Base-by-base conservation (phyloP, 352 stramenopile species). In the Saprolegnia parasitica region DNA sequence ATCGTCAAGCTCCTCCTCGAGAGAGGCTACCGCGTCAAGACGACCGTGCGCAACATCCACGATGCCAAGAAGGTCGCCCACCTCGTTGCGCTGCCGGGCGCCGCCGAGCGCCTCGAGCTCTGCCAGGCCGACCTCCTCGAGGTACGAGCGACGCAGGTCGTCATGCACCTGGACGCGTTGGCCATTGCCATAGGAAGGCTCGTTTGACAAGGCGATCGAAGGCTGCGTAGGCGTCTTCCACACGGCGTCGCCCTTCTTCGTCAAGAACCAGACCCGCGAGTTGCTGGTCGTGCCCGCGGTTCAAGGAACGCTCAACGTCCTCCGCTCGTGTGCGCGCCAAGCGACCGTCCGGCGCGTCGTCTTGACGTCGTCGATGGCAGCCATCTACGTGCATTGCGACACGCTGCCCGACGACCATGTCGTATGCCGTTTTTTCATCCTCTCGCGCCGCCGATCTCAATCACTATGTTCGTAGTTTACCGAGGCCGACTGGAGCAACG, bases 111-210 rank as follows among this genome's bases (percentile, higher is more conserved):
- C 24, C 65, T 81, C 26, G 72, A 71, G 46, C 63, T 81, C 46
- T 81, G 78, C 49, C 16, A 72, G 52, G 75, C 55, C 4, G 75
- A 80, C 26, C 64, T 80, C 24, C 42, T 77, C 6, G 9, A 68
- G 62, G 62, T 68, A 39, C 0, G 24, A 62, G 21, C 46, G 18
- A 18, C 18, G 18, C 46, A 52, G 21, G 46, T 52, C 21, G 21
- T 52, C 46, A 52, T 52, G 46, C 21, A 21, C 46, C 46, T 21
- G 21, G n/a, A n/a, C n/a, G 21, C 46, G 46, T 52, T 52, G 46
- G 21, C 61, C 13, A 23, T 35, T 21, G 11, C 26, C 1, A 23
- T 42, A 73, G 42, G 47, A 72, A 46, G 76, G 72, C 9, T 68
- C 50, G 21, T 81, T 75, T 54, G 74, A 76, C 20, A 68, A 72